A percentile compares a stretch with the other conserved stretches of the same genome.
phyloP scores from a whole-genome alignment of 495 filamentous ascomycete species.

The Penicillium psychrofluorescens region DNA sequence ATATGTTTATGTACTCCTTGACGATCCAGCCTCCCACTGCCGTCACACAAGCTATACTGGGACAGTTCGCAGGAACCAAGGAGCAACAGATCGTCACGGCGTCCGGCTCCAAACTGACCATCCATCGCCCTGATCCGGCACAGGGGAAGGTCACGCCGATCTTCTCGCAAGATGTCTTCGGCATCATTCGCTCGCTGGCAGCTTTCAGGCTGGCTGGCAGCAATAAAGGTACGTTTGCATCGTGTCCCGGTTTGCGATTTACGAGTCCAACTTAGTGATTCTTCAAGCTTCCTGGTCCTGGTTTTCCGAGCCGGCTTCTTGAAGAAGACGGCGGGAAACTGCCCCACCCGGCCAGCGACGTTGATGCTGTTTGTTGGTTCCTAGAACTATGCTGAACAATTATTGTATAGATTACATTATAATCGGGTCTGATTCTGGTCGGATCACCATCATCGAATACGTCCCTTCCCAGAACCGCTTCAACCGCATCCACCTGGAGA shows the following conservation, averaged over 20 bases:
- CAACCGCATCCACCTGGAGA: conserved; percentile 85
- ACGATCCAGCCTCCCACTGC: conserved; percentile 88
- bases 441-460: conserved; percentile 91
- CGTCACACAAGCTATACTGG: conserved; percentile 81
- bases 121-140: conserved; percentile 77
- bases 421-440: conserved; percentile 89
- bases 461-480: conserved; percentile 80
- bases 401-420: conserved; percentile 80
- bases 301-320: conserved; percentile 25
- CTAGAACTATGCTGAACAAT: conserved; percentile 53
- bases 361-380: conserved; percentile 23
- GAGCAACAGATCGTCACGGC: conserved; percentile 96
- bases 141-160: conserved; percentile 80
- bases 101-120: conserved; percentile 79
- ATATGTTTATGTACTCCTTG: conserved; percentile 95
- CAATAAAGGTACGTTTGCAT: conserved; percentile 78
- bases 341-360: conserved; percentile 32
- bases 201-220: conserved; percentile 88
- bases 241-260: conserved; percentile 35
- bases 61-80: conserved; percentile 89
- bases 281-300: conserved; percentile 58
- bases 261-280: conserved; percentile 86
- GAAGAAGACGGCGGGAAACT: conserved; percentile 23
- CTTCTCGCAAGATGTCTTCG: conserved; percentile 88
- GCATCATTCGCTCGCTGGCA: conserved; percentile 81